Evolutionary conservation across 192 early-diverging fungal genomes (phyloP), one percentile per base, ranked within the genome.

Genomic region (Linnemannia hyalina): DNA sequence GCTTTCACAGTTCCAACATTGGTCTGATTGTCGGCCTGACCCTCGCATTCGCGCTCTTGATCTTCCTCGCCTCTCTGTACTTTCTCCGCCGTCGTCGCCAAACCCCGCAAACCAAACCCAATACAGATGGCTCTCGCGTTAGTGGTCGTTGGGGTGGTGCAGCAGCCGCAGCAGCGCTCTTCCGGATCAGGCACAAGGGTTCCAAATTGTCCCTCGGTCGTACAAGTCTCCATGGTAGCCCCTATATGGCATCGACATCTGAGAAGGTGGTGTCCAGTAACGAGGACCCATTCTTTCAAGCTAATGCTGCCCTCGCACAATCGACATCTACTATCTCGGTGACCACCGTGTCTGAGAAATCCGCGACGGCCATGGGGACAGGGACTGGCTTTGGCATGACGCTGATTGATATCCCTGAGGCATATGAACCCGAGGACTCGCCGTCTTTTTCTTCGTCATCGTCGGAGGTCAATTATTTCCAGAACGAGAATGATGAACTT

Each of bases 11-110:
- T 35, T 65, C 57, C 9, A 77, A 69, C 0, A 49, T n/a, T 23
- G 73, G 57, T 35, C 52, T 80, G 63, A 74, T 74, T 29, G 47
- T 80, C 13, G 79, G 79, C 20, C 42, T 80, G 36, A 29, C 63
- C 1, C 35, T 74, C 6, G 52, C 52, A 23, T 13, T 69, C 7
- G 60, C 26, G 11, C 9, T 80, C 13, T 29, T 74, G 47, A 23
- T 69, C 26, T 35, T 74, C 29, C 60, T 80, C 13, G 42, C 35
- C 6, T 22, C 26, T 26, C 23, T 80, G 3, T 74, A 23, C 46
- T 6, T 74, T 26, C 46, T 80, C 57, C 65, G 40, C 18, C 73
- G 44, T 40, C 26, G 35, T 41, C 60, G 60, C 26, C 60, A 29
- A 5, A 15, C 13, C 29, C 11, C 7, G 0, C 60, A 65, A 29